Evolutionary conservation across 805 yeast genomes (phyloP).

Genomic region (Zygosaccharomyces rouxii): DNA sequence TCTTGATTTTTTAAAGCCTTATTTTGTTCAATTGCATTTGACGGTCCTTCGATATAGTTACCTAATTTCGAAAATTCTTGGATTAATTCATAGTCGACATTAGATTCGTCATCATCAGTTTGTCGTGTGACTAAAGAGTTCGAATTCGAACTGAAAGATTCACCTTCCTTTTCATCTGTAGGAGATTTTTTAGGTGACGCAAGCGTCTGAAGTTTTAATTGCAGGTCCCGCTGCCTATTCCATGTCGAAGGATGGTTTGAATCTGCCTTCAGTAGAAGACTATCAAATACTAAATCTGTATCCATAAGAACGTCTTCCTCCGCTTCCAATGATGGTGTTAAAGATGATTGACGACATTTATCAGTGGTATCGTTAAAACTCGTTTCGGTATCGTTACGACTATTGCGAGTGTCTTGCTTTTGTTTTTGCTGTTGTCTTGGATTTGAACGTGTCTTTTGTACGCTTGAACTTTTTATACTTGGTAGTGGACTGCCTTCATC

Average conservation of each 20-base stretch:
- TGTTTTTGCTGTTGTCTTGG: neutral
- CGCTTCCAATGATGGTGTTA: constrained; percentile 2
- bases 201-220: constrained; percentile 11
- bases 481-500: constrained; percentile 2
- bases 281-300: constrained; percentile 30
- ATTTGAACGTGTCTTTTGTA: neutral
- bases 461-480: neutral
- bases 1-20: neutral
- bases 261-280: constrained; percentile 25
- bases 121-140: neutral
- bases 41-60: constrained; percentile 15
- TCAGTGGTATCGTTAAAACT: neutral
- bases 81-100: constrained; percentile 20
- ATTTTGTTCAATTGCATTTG: neutral
- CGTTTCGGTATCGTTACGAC: neutral
- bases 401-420: neutral
- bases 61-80: constrained; percentile 25
- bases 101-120: constrained; percentile 6
- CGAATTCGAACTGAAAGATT: neutral
- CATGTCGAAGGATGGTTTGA: constrained; percentile 8
- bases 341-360: neutral
- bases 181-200: constrained; percentile 1
- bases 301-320: constrained; percentile 26
- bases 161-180: neutral
- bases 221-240: constrained; percentile 13